Percentiles rank a stretch among this genome's conserved stretches.
Evolutionary conservation across 2,329 filamentous ascomycete genomes (phyloP).

Genomic region (Fusarium marasasianum): DNA sequence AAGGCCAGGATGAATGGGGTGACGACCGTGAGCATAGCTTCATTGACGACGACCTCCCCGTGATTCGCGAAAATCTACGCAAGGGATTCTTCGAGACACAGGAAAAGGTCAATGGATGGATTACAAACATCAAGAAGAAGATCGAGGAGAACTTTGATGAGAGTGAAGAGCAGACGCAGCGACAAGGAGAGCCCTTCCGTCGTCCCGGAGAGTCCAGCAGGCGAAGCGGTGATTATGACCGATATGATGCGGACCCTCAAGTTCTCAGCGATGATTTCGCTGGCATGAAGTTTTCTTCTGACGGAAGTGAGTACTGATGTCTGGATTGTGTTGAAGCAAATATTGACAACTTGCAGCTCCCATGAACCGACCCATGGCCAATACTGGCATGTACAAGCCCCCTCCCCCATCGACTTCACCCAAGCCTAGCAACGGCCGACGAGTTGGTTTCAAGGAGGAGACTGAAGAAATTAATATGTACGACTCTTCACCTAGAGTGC

Average conservation of each 20-base stretch:
- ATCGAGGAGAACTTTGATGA: conserved; percentile 89
- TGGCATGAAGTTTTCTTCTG: conserved; percentile 69
- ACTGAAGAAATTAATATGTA: conserved; percentile 86
- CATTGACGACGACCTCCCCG: conserved; percentile 93
- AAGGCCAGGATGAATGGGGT: conserved; percentile 43
- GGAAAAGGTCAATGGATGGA: conserved; percentile 91
- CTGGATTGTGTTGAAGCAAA: neutral
- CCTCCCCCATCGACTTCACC: conserved; percentile 63
- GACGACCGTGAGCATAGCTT: conserved; percentile 86
- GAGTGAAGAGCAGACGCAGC: conserved; percentile 59
- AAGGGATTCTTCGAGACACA: conserved; percentile 97
- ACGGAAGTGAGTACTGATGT: conserved; percentile 64
- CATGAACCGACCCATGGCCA: conserved; percentile 71
- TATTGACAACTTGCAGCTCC: conserved; percentile 44
- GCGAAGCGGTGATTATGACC: conserved; percentile 86
- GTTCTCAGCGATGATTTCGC: conserved; percentile 91
- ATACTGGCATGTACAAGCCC: conserved; percentile 83
- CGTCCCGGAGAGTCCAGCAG: conserved; percentile 70
- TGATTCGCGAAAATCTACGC: conserved; percentile 90
- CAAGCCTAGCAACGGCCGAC: conserved; percentile 58
- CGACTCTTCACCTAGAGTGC: conserved; percentile 67
- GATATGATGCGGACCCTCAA: conserved; percentile 94
- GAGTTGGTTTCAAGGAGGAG: conserved; percentile 67
- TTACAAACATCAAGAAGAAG: conserved; percentile 89
- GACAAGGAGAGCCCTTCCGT: conserved; percentile 49